Conservation (phyloP, 805 yeast species). For the Metahyphopichia silvanorum region DNA sequence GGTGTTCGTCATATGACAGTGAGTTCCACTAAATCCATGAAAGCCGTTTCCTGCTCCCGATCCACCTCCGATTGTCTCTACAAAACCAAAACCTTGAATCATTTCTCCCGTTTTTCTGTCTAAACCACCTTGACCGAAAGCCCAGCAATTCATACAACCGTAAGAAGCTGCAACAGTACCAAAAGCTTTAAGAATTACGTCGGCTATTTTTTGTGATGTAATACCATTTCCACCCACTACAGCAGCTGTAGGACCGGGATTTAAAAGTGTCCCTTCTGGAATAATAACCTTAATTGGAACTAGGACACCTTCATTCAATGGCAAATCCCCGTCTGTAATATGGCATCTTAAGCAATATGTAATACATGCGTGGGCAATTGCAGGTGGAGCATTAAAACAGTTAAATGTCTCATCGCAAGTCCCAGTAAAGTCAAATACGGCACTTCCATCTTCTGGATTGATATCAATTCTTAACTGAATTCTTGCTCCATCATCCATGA, state of each 20-base stretch:
- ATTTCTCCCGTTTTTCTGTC: constrained; percentile 9
- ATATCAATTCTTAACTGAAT: constrained; percentile 14
- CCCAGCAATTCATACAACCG: constrained; percentile 18
- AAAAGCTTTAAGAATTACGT: constrained; percentile 18
- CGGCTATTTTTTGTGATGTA: constrained; percentile 20
- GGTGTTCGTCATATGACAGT: constrained; percentile 43
- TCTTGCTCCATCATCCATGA: constrained; percentile 14
- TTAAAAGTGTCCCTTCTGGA: constrained; percentile 12
- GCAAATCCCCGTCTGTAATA: constrained; percentile 13
- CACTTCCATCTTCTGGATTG: constrained; percentile 15
- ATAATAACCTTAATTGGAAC: constrained; percentile 12
- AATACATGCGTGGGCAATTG: constrained; percentile 13
- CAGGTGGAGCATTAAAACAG: constrained; percentile 14
- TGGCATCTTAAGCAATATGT: constrained; percentile 15
- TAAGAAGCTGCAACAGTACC: constrained; percentile 15
- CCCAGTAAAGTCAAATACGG: constrained; percentile 23
- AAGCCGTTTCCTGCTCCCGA: constrained; percentile 14
- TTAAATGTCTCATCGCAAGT: constrained; percentile 19
- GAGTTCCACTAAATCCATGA: constrained; percentile 31
- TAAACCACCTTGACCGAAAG: constrained; percentile 17
- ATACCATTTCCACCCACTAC: constrained; percentile 17
- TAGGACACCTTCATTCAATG: constrained; percentile 18
- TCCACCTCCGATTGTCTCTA: constrained; percentile 11
- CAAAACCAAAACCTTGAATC: constrained; percentile 13
- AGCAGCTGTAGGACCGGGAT: constrained; percentile 15